phyloP scores from a whole-genome alignment of 495 filamentous ascomycete genomes.

The Oidiodendron maius region DNA sequence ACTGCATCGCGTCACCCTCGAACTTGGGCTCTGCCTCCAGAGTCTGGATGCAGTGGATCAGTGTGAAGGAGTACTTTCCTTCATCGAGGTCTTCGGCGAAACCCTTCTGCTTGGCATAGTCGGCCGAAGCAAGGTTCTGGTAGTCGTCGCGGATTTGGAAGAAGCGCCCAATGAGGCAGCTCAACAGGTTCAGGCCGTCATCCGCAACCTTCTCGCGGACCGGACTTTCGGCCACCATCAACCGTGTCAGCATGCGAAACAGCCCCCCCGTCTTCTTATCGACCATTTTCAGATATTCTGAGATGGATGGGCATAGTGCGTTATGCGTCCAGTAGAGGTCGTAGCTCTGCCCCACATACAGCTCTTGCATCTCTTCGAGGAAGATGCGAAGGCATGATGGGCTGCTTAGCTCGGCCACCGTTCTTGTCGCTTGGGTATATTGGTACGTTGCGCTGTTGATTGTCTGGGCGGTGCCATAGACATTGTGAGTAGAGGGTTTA shows the following conservation, averaged over 20 bases:
- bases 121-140: neutral
- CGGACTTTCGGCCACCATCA: no score
- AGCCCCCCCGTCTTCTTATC: no score
- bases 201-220: no score
- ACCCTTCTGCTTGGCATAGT: slow-evolving; percentile 31
- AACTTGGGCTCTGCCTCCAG: neutral
- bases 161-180: neutral
- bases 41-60: no score
- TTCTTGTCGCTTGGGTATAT: slow-evolving; percentile 29
- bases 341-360: slow-evolving; percentile 30
- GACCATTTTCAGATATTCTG: slow-evolving; percentile 33
- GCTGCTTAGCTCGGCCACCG: neutral
- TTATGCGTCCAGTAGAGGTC: slow-evolving; percentile 33
- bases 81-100: slow-evolving; percentile 35
- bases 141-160: neutral
- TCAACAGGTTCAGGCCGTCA: no score
- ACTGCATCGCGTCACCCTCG: slow-evolving; percentile 3
- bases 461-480: slow-evolving; percentile 34
- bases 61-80: slow-evolving; percentile 31
- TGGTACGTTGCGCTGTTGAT: slow-evolving; percentile 49
- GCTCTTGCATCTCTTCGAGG: slow-evolving; percentile 7
- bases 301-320: slow-evolving; percentile 21
- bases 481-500: slow-evolving; percentile 27
- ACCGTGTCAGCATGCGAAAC: no score
- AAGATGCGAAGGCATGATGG: no score